Evolutionary conservation across 179 eudicot species (phyloP), one percentile per base, ranked within the genome.

Genomic region (Amaranthus tricolor): DNA sequence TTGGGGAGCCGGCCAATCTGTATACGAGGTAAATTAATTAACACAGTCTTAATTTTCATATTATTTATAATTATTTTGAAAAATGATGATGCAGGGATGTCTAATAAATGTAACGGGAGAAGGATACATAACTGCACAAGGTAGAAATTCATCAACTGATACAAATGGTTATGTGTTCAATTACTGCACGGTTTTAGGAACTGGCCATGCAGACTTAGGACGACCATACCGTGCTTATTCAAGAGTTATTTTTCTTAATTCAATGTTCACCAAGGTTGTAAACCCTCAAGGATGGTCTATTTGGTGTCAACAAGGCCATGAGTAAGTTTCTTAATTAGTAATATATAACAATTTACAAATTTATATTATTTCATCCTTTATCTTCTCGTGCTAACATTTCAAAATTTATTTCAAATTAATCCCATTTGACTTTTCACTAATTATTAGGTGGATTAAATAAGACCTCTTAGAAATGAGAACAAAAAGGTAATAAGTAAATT

Each of bases 1-100:
- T 0, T 91, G 84, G 74, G 98, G 97, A 5, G 68, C 12, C 0
- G 97, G 81, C 5, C 90, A 84, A 59, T 86, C 97, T 43, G 57
- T 89, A 10, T 93, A 80, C 51, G 83, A 87, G 74, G 98, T 90
- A 75, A 40, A 10, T 6, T 7, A n/a, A n/a, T n/a, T n/a, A n/a
- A n/a, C n/a, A n/a, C n/a, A n/a, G n/a, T n/a, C n/a, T n/a, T n/a
- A n/a, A n/a, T n/a, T n/a, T n/a, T n/a, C n/a, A n/a, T n/a, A n/a
- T n/a, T n/a, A n/a, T n/a, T n/a, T n/a, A n/a, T 7, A 17, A 17
- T 24, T 68, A 5, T 15, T 66, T 7, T 45, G 6, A 6, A 48
- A 5, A 1, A 17, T 44, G 3, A 1, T 44, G 31, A 11, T 64
- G 14, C 65, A 75, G 78, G 8, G 6, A 48, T 75, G 78, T 59